Base-by-base conservation (phyloP, 2,329 filamentous ascomycete species). In the Neocucurbitaria cava region DNA sequence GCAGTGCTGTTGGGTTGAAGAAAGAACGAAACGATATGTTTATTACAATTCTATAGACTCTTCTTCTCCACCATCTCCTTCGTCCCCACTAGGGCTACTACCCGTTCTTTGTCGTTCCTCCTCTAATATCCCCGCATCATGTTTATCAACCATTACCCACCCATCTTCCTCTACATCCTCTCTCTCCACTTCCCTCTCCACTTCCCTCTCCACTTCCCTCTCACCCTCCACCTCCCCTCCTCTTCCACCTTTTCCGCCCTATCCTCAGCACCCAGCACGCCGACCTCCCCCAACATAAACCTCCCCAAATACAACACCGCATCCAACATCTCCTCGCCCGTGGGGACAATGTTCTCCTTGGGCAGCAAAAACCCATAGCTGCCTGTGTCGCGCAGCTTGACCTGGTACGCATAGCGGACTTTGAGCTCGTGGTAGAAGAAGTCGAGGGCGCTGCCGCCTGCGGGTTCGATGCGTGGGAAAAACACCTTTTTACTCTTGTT, bases 341-440 rank as follows among this genome's bases (percentile, higher is more conserved):
- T 95, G 0, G 94, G 92, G 2, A 96, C 81, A 54, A 98, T 98
- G 56, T 96, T 85, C 52, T 95, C 89, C 52, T 85, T 88, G 0
- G 95, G 95, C 3, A 98, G 80, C 43, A 99, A 79, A 73, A 98
- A 99, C 0, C 95, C 95, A 73, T 98, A 98, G 72, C 88, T 95
- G 9, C 95, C 95, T 0, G 90, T 95, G 73, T 99, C 95, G 44
- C 95, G 84, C 24, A 99, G 81, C 78, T 98, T 98, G 77, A 95
- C 89, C 80, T 98, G 95, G 74, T 96, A 98, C 54, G 92, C 90
- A 73, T 91, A 96, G 59, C 86, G 87, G 17, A 94, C 90, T 42
- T 83, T 81, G 57, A 98, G 77, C 67, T 96, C 89, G 65, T 96
- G 91, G 73, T 96, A 96, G 76, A 99, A 96, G 87, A 91, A 98